A percentile compares a stretch with the other conserved stretches of the same genome.
Conservation (phyloP, 1,139 yeast species). For the Hansenula sp. region DNA sequence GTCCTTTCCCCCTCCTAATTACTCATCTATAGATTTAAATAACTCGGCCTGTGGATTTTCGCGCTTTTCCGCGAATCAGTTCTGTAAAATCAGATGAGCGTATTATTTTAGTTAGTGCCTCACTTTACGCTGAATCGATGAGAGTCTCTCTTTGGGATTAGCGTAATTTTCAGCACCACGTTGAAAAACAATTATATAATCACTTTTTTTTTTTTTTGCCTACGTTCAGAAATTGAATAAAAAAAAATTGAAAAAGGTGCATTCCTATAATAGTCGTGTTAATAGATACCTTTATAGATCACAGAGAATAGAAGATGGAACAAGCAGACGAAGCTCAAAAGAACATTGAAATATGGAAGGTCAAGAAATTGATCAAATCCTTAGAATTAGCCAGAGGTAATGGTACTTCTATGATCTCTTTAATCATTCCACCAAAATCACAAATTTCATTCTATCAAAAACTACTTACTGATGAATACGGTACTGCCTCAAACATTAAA, state of each 20-base stretch:
- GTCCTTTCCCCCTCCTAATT: too few species aligned
- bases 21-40: too few species aligned
- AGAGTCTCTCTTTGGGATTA: too few species aligned
- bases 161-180: slow-evolving; percentile 9
- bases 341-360: slow-evolving; percentile 98
- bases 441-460: slow-evolving; percentile 85
- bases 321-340: slow-evolving; percentile 71
- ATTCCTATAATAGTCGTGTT: neutral
- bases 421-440: slow-evolving; percentile 92
- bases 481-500: slow-evolving; percentile 96
- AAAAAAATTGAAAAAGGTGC: neutral
- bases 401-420: slow-evolving; percentile 97
- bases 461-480: slow-evolving; percentile 96
- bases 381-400: slow-evolving; percentile 92
- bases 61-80: too few species aligned
- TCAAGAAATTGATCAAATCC: slow-evolving; percentile 85
- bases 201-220: slow-evolving; percentile 1
- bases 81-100: too few species aligned
- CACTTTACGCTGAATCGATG: too few species aligned
- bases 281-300: too few species aligned
- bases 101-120: too few species aligned
- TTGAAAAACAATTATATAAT: too few species aligned
- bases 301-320: slow-evolving; percentile 27
- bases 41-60: too few species aligned
- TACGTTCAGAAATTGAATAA: neutral